Evolutionary conservation across 768 basidiomycete species (phyloP).

Genomic region (Naganishia randhawae): DNA sequence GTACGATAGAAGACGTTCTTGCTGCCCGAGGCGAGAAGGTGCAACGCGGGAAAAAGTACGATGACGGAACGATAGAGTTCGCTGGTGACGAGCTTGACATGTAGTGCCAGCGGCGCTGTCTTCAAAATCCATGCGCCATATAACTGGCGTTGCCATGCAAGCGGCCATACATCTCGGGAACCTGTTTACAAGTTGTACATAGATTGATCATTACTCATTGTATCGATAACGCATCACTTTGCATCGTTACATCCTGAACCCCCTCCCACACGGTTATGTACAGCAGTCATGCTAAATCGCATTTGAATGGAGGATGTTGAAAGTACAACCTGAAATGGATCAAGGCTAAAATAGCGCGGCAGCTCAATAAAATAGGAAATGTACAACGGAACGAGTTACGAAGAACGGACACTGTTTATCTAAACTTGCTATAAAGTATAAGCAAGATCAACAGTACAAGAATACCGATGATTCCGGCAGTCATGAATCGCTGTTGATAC

Average conservation of each 20-base stretch:
- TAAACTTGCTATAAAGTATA: conserved; percentile 44
- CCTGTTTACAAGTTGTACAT: background rate
- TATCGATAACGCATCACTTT: background rate
- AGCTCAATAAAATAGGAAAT: too few relatives aligned
- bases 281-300: too few relatives aligned
- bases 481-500: conserved; percentile 91
- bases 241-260: too few relatives aligned
- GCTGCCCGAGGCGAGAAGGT: conserved; percentile 74
- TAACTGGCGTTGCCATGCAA: too few relatives aligned
- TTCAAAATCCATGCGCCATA: too few relatives aligned
- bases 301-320: too few relatives aligned
- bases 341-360: too few relatives aligned
- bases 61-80: conserved; percentile 29
- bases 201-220: background rate
- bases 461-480: conserved; percentile 76
- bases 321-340: too few relatives aligned
- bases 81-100: background rate
- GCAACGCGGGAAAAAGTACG: conserved; percentile 32
- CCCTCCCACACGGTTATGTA: too few relatives aligned
- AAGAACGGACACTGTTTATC: background rate
- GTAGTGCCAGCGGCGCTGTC: too few relatives aligned
- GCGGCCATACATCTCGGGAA: background rate
- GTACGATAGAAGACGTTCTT: conserved; percentile 78
- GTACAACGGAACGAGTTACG: too few relatives aligned
- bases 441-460: conserved; percentile 71